These are phyloP conservation scores for Cardamine resedifolia DNA, from an alignment of 345 rosid species.

Conservation along the genomic window DNA sequence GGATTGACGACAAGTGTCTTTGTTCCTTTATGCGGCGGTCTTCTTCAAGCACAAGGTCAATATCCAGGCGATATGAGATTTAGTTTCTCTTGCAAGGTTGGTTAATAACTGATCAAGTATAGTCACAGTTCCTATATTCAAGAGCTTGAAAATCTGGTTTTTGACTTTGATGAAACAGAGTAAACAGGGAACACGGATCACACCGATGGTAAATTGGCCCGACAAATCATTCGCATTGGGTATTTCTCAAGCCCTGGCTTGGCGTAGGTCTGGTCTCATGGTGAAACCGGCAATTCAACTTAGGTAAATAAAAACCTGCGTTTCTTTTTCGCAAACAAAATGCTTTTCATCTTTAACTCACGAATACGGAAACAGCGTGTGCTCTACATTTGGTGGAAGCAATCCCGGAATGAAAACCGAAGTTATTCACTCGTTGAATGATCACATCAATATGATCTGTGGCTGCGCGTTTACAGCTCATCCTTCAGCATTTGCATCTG, in stretches of 20 bases:
- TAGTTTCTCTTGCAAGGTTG: constrained; percentile 88
- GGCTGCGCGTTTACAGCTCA: constrained; percentile 63
- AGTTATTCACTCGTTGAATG: constrained; percentile 74
- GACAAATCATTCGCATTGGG: constrained; percentile 78
- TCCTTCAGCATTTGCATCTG: constrained; percentile 78
- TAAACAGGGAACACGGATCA: constrained; percentile 84
- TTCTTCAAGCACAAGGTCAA: constrained; percentile 97
- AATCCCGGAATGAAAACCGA: constrained; percentile 82
- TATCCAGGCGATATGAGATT: constrained; percentile 98
- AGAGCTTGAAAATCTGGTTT: not conserved
- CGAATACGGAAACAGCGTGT: constrained; percentile 48
- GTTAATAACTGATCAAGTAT: not conserved
- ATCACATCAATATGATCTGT: constrained; percentile 70
- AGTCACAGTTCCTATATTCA: not conserved
- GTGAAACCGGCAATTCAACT: constrained; percentile 77
- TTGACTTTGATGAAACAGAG: constrained; percentile 49
- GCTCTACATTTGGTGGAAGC: constrained; percentile 89
- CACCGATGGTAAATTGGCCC: constrained; percentile 89
- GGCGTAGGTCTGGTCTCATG: constrained; percentile 94
- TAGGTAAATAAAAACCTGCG: constrained; percentile 47
- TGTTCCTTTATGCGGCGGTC: constrained; percentile 77
- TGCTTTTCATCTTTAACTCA: not conserved
- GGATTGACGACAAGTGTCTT: constrained; percentile 92
- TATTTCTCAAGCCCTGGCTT: constrained; percentile 79
- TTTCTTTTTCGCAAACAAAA: not conserved